A percentile compares a stretch with the other conserved stretches of the same genome.
phyloP scores from a whole-genome alignment of 108 stramenopile genomes.

The Conticribra weissflogii region DNA sequence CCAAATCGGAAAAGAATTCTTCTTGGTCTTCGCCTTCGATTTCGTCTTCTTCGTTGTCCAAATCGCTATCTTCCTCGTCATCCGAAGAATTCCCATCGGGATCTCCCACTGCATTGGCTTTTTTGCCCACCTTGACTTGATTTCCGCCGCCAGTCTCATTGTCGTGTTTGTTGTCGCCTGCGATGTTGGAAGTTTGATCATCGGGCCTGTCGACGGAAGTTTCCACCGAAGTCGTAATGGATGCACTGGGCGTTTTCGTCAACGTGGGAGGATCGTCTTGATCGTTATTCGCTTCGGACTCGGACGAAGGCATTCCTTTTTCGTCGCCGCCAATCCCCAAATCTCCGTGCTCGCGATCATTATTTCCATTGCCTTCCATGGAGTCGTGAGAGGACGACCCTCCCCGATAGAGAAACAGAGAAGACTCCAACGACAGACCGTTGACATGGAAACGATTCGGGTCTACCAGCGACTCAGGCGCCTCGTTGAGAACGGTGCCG shows the following conservation, averaged over 20 bases:
- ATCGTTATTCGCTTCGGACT: background rate
- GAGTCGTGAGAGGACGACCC: background rate
- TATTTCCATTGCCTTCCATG: background rate
- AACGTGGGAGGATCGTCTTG: no score
- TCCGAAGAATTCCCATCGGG: slow-evolving; percentile 68
- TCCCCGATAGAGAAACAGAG: slow-evolving; percentile 13
- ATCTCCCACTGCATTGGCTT: slow-evolving; percentile 83
- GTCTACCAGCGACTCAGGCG: background rate
- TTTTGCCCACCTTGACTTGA: slow-evolving; percentile 33
- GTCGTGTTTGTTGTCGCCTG: background rate
- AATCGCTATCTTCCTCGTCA: slow-evolving; percentile 16
- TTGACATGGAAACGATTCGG: background rate
- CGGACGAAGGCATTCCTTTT: no score
- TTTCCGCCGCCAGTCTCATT: background rate
- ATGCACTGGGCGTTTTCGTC: no score
- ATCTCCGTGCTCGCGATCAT: no score
- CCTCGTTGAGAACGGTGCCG: background rate
- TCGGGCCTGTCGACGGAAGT: no score
- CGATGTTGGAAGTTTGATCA: background rate
- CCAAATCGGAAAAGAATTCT: slow-evolving; percentile 56
- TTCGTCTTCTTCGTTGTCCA: slow-evolving; percentile 41
- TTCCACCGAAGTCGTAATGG: no score
- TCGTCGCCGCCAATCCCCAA: no score
- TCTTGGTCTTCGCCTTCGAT: slow-evolving; percentile 47
- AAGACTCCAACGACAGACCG: slow-evolving; percentile 1